phyloP scores from a whole-genome alignment of 306 rosid species.

The Oxytropis ochrocephala region DNA sequence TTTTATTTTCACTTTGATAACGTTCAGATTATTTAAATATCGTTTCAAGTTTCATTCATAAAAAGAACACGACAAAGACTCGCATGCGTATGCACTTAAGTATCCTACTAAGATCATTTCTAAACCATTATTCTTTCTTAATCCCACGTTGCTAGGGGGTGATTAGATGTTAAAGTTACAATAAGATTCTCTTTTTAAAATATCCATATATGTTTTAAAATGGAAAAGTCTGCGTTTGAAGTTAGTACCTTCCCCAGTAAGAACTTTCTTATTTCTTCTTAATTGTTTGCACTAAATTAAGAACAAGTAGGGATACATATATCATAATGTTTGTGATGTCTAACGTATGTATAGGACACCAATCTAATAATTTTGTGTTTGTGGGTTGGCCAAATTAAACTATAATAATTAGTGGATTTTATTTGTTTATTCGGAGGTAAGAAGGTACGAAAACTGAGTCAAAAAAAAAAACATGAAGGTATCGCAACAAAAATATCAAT shows the following conservation, averaged over 20 bases:
- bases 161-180: too few relatives aligned
- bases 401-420: slow-evolving; percentile 5
- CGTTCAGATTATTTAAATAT: too few relatives aligned
- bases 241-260: not conserved
- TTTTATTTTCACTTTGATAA: too few relatives aligned
- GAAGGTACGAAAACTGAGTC: too few relatives aligned
- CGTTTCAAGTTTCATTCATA: too few relatives aligned
- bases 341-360: not conserved
- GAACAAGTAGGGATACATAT: slow-evolving; percentile 17
- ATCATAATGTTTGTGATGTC: slow-evolving; percentile 3
- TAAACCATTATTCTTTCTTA: too few relatives aligned
- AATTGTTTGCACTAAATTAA: not conserved
- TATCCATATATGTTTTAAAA: not conserved
- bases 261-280: not conserved
- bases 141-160: too few relatives aligned
- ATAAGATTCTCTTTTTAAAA: not conserved
- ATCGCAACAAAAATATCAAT: too few relatives aligned
- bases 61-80: too few relatives aligned
- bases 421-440: not conserved
- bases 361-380: not conserved
- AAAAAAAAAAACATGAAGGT: too few relatives aligned
- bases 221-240: not conserved
- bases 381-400: slow-evolving; percentile 30
- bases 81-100: too few relatives aligned
- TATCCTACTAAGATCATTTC: too few relatives aligned